These are phyloP conservation scores for Saturnispora sanitii DNA, from an alignment of 805 yeast species.

Conservation along the genomic window DNA sequence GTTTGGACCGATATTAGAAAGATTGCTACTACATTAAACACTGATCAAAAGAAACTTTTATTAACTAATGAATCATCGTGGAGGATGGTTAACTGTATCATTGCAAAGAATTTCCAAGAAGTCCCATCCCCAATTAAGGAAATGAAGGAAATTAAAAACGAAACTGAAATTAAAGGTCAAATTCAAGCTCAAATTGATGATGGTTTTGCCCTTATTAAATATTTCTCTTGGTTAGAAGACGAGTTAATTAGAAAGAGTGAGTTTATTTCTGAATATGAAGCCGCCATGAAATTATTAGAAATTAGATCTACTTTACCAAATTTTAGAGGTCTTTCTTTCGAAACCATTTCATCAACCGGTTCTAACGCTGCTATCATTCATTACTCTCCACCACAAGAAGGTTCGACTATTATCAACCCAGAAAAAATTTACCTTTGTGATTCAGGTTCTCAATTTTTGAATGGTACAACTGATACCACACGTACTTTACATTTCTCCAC, in stretches of 20 bases:
- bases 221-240: constrained; percentile 51
- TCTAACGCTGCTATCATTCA: constrained; percentile 72
- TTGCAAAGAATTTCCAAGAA: constrained; percentile 29
- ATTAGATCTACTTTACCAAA: constrained; percentile 44
- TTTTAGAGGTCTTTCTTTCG: constrained; percentile 59
- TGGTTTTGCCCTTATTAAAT: constrained; percentile 44
- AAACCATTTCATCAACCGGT: constrained; percentile 67
- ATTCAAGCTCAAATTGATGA: constrained; percentile 46
- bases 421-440: constrained; percentile 44
- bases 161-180: constrained; percentile 41
- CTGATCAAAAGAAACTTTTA: constrained; percentile 26
- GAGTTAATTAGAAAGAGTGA: constrained; percentile 33
- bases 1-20: constrained; percentile 36
- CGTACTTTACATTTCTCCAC: constrained; percentile 46
- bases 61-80: constrained; percentile 55
- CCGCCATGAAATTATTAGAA: constrained; percentile 47
- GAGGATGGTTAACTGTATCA: constrained; percentile 49
- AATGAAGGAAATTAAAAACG: constrained; percentile 44
- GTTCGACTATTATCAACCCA: constrained; percentile 41
- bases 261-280: constrained; percentile 53
- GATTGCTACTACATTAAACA: constrained; percentile 24
- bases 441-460: constrained; percentile 52
- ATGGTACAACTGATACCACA: constrained; percentile 58
- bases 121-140: constrained; percentile 50
- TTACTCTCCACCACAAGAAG: constrained; percentile 45